A percentile compares a stretch with the other conserved stretches of the same genome.
phyloP scores from a whole-genome alignment of 257 asterid genomes.

The Anisodus tanguticus region DNA sequence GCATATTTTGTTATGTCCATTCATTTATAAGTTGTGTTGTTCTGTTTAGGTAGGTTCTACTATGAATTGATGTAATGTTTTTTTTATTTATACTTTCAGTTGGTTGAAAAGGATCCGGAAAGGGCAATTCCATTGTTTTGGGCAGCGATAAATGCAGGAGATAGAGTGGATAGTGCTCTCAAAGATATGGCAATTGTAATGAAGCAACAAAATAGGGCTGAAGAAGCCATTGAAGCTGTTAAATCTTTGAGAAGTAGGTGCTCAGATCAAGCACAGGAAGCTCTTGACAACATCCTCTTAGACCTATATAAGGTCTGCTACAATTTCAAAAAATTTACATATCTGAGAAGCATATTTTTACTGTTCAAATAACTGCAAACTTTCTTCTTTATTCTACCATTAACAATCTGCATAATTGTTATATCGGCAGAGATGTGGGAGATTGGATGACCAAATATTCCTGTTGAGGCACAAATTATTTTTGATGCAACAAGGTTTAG shows the following conservation, averaged over 20 bases:
- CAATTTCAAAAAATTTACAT: not conserved
- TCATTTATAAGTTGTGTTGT: not conserved
- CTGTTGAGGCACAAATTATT: constrained; percentile 70
- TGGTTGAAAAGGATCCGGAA: constrained; percentile 97
- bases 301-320: constrained; percentile 82
- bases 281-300: constrained; percentile 85
- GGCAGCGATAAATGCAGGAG: constrained; percentile 98
- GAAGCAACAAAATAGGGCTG: constrained; percentile 98
- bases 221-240: constrained; percentile 94
- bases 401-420: not conserved
- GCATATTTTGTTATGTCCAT: not conserved
- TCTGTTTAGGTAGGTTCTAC: not conserved
- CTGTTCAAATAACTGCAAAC: not conserved
- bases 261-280: constrained; percentile 96
- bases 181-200: constrained; percentile 98
- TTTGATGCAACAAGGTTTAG: constrained; percentile 90
- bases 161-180: constrained; percentile 95
- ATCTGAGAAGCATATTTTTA: not conserved
- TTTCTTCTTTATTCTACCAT: not conserved
- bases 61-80: not conserved
- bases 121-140: constrained; percentile 90
- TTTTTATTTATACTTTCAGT: constrained; percentile 37
- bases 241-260: constrained; percentile 82
- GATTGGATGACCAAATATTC: constrained; percentile 84
- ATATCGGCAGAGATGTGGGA: constrained; percentile 85